phyloP scores from a whole-genome alignment of 768 basidiomycete genomes.

The Kwoniella newhampshirensis region DNA sequence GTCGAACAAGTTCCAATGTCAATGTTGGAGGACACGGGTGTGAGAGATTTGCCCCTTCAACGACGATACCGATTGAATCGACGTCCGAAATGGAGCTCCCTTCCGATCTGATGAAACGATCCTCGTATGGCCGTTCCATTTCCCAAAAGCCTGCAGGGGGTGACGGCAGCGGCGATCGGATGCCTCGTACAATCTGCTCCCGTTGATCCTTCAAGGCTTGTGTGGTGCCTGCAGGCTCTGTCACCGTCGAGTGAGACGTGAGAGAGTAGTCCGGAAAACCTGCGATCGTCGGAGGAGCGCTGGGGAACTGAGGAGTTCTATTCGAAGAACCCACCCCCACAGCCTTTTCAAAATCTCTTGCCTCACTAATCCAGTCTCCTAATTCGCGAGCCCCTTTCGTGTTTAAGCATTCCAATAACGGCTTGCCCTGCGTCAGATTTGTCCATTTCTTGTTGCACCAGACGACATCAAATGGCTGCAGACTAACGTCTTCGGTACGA shows the following conservation, averaged over 20 bases:
- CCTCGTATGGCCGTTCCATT: constrained; percentile 39
- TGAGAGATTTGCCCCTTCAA: constrained; percentile 14
- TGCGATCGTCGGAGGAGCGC: neutral
- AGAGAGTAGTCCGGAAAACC: neutral
- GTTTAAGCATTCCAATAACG: constrained; percentile 39
- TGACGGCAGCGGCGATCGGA: neutral
- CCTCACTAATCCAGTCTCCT: constrained; percentile 44
- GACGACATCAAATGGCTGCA: constrained; percentile 30
- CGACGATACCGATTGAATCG: constrained; percentile 11
- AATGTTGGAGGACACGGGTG: constrained; percentile 21
- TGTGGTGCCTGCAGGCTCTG: too few species aligned
- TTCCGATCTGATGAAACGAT: constrained; percentile 25
- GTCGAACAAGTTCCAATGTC: constrained; percentile 29
- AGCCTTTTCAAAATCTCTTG: neutral
- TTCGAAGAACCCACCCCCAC: too few species aligned
- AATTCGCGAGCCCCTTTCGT: constrained; percentile 34
- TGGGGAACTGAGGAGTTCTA: neutral
- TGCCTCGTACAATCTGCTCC: too few species aligned
- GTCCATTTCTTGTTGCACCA: constrained; percentile 42
- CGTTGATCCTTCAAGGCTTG: too few species aligned
- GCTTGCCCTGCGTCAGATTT: constrained; percentile 26
- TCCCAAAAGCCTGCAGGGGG: constrained; percentile 42
- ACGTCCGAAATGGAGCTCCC: constrained; percentile 13
- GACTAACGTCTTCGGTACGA: constrained; percentile 12
- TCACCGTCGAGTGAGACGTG: too few species aligned